Evolutionary conservation across 2,329 filamentous ascomycete species (phyloP).

Genomic region (Chaetothyriales sp.): DNA sequence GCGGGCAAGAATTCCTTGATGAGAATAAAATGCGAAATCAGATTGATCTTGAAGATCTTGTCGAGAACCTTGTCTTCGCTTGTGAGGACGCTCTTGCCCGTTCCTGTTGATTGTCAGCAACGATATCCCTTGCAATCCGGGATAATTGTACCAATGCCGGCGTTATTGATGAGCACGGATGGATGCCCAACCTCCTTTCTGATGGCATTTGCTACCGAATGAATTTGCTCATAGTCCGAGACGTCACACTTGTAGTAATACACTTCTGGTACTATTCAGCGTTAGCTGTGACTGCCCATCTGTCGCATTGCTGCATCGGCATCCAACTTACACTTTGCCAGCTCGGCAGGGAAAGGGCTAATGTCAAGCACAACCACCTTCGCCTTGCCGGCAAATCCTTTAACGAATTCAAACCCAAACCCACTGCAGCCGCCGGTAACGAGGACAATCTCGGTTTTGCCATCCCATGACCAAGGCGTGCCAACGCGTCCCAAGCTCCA

Average conservation of each 20-base stretch:
- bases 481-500: slow-evolving; percentile 28
- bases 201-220: slow-evolving; percentile 25
- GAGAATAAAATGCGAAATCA: slow-evolving; percentile 52
- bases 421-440: slow-evolving; percentile 55
- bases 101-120: not conserved
- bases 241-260: slow-evolving; percentile 47
- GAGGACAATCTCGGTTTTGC: slow-evolving; percentile 37
- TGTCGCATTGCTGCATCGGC: not conserved
- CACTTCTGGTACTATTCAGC: slow-evolving; percentile 29
- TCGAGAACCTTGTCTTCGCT: slow-evolving; percentile 44
- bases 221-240: not conserved
- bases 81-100: slow-evolving; percentile 41
- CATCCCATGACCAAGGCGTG: slow-evolving; percentile 19
- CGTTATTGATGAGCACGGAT: slow-evolving; percentile 61
- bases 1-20: slow-evolving; percentile 51
- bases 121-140: not conserved
- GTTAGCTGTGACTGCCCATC: not conserved
- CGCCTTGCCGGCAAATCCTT: slow-evolving; percentile 51
- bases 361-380: slow-evolving; percentile 62
- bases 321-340: slow-evolving; percentile 10
- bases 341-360: slow-evolving; percentile 21
- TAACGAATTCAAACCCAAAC: slow-evolving; percentile 55
- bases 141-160: slow-evolving; percentile 42
- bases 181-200: slow-evolving; percentile 46
- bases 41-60: slow-evolving; percentile 58